These are phyloP conservation scores for Moricandia moricandioides DNA, from an alignment of 345 rosid species.

Conservation along the genomic window DNA sequence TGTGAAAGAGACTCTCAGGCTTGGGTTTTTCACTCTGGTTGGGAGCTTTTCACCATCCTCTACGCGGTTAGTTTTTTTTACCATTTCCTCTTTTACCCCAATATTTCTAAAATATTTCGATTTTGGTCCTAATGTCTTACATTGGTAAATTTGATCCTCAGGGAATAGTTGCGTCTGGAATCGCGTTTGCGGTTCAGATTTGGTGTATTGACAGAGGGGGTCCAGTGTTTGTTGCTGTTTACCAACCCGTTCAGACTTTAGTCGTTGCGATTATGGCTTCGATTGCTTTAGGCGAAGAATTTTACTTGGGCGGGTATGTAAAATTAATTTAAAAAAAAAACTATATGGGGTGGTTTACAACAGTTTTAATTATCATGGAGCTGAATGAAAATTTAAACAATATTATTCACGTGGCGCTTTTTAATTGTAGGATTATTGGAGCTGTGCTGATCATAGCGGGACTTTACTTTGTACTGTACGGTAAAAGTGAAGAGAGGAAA, in stretches of 20 bases:
- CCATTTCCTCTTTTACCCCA: background rate
- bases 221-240: constrained; percentile 98
- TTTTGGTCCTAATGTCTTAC: background rate
- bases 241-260: constrained; percentile 97
- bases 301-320: constrained; percentile 92
- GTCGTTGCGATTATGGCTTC: constrained; percentile 98
- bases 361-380: background rate
- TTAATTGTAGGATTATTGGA: constrained; percentile 68
- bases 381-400: background rate
- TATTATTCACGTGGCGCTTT: background rate
- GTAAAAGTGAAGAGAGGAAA: constrained; percentile 81
- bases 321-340: background rate
- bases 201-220: constrained; percentile 99
- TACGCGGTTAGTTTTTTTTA: constrained; percentile 64
- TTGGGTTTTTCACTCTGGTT: constrained; percentile 80
- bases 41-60: constrained; percentile 83
- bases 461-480: constrained; percentile 85
- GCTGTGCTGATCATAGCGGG: constrained; percentile 79
- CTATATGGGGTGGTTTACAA: background rate
- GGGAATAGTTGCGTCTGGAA: constrained; percentile 99
- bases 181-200: constrained; percentile 96
- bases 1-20: constrained; percentile 63
- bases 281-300: constrained; percentile 78
- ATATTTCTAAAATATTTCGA: background rate
- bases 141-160: constrained; percentile 24